phyloP scores from a whole-genome alignment of 2,329 filamentous ascomycete genomes.

The Beauveria rudraprayagi region DNA sequence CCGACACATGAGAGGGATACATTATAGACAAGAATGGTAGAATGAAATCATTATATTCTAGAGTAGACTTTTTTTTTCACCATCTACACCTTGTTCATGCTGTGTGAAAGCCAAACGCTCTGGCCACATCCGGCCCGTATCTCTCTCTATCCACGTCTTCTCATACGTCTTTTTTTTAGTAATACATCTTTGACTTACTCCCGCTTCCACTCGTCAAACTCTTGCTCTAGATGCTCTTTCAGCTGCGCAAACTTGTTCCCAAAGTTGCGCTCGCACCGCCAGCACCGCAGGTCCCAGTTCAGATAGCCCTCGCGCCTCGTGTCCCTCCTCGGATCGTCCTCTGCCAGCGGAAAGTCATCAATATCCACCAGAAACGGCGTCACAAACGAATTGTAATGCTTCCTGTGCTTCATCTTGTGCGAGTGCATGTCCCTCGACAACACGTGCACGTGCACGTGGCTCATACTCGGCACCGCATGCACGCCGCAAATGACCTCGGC shows the following conservation, averaged over 20 bases:
- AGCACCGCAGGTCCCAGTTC: constrained; percentile 63
- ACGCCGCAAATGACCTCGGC: constrained; percentile 68
- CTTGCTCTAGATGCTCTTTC: constrained; percentile 66
- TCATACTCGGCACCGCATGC: constrained; percentile 87
- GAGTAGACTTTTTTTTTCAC: no score
- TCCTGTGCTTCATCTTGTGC: constrained; percentile 63
- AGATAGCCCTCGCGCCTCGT: constrained; percentile 52
- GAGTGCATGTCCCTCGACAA: constrained; percentile 73
- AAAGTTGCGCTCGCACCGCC: constrained; percentile 73
- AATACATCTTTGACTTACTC: constrained; percentile 32
- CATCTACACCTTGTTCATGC: no score
- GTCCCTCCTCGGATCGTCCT: constrained; percentile 55
- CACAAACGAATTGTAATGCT: constrained; percentile 89
- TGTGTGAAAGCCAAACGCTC: no score
- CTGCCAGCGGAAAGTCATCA: constrained; percentile 67
- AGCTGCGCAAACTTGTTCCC: constrained; percentile 64
- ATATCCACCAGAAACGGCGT: constrained; percentile 76
- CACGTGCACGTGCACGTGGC: constrained; percentile 83
- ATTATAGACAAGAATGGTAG: no score
- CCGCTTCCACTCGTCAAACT: constrained; percentile 69
- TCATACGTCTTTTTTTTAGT: no score
- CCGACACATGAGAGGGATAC: no score
- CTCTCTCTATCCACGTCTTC: no score
- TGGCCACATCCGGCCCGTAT: no score
- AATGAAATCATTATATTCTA: no score